Evolutionary conservation across 148 eudicot genomes (phyloP), one percentile per base, ranked within the genome.

Genomic region (Rhododendron griersonianum): DNA sequence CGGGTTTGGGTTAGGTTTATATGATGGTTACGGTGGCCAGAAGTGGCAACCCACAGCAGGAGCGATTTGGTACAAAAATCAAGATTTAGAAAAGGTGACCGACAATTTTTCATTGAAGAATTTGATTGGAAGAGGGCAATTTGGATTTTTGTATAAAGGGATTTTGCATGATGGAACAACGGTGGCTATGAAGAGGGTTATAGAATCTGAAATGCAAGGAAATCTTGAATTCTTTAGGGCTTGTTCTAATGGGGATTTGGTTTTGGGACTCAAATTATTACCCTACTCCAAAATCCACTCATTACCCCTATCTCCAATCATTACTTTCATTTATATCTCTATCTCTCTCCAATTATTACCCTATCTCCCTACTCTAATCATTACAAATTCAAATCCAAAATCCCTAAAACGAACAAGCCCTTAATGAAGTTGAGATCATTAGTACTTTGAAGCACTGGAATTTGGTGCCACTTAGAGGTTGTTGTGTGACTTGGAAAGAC

Each of bases 371-470:
- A 33, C 35, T 1, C 35, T 33, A 33, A 33, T 33, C 35, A 33
- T 33, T 33, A 33, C 35, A 33, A 33, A 33, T 33, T 33, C 35
- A 33, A 33, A 33, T 33, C 35, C 35, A 33, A 33, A 33, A 33
- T 33, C 35, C 35, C 35, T 33, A 33, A 33, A 33, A 33, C 35
- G 35, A 33, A 33, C 35, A 33, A 33, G 35, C 35, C 35, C 35
- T 33, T 33, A 33, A 94, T 82, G 98, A 95, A 85, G 98, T 95
- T 79, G 98, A 93, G 92, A 95, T 95, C 82, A 95, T 95, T 47
- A 95, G 98, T 80, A 95, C 91, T 39, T 82, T 95, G 84, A 92
- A 90, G 87, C 97, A 95, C 86, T 84, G 98, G 78, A 95, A 95
- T 86, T 88, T 95, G 5, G 96, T 95, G 5, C 94, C 96, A 0